Base-by-base conservation (phyloP, 208 protist species). In the Leishmania gerbilli region DNA sequence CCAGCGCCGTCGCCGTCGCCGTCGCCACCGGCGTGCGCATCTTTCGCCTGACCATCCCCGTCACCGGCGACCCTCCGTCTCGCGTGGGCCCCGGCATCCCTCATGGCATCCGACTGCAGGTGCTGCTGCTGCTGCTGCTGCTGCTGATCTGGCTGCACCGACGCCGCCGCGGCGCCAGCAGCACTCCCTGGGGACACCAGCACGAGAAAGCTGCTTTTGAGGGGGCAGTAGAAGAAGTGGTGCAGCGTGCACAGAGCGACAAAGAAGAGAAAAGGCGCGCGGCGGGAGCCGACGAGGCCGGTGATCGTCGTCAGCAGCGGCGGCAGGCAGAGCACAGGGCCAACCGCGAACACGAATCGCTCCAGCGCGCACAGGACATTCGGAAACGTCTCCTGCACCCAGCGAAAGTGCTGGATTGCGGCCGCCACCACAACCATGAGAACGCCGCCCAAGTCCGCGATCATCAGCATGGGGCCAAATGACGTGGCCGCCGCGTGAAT, bases 351-450 rank as follows among this genome's bases (percentile, higher is more conserved):
- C 45, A 91, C 86, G 9, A 87, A 80, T 15, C 93, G 89, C 84
- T 98, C 93, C 83, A 95, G 84, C 27, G 86, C 69, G 79, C 88
- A 93, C 24, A 93, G 84, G 51, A 95, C 86, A 68, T 91, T 90
- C 5, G 95, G 95, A 60, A 83, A 93, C 21, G 81, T 83, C 79
- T 91, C 79, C 85, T 98, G 95, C 51, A 98, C 60, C 89, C 91
- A 98, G 4, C 88, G 89, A 82, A 97, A 98, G 84, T 98, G 95
- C 76, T 95, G 86, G 74, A 93, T 75, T 0, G 86, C 84, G 0
- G 89, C 81, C 47, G 88, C 91, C 19, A 87, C 84, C 17, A 84
- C 75, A 11, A 87, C 45, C 49, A 86, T 3, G 24, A 95, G 76
- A 27, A 95, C 31, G 9, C 88, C 86, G 15, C 83, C 64, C 11